phyloP scores from a whole-genome alignment of 2,329 filamentous ascomycete genomes.

The Akanthomyces lecanii region DNA sequence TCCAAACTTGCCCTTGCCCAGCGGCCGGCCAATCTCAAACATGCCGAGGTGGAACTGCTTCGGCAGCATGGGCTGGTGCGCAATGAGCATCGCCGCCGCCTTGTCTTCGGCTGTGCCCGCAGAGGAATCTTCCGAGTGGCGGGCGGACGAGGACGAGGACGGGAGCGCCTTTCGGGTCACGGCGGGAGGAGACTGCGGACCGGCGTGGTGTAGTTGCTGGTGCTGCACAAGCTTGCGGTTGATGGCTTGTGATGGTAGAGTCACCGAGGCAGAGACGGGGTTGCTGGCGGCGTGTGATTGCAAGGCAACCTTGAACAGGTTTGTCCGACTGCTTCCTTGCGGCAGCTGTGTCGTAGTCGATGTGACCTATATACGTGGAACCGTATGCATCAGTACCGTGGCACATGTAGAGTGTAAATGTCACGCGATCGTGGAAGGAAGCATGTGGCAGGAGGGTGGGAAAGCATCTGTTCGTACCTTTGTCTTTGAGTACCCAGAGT shows the following conservation, averaged over 20 bases:
- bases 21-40: constrained; percentile 86
- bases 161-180: constrained; percentile 8
- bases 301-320: constrained; percentile 80
- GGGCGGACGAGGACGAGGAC: constrained; percentile 27
- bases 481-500: constrained; percentile 63
- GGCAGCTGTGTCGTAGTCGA: constrained; percentile 38
- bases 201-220: constrained; percentile 36
- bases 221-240: constrained; percentile 42
- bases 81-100: constrained; percentile 40
- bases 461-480: constrained; percentile 59
- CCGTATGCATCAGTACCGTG: constrained; percentile 5
- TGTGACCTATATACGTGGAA: constrained; percentile 21
- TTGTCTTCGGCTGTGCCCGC: constrained; percentile 42
- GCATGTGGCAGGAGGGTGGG: background rate
- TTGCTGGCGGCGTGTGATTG: constrained; percentile 63
- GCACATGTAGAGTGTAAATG: background rate
- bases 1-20: constrained; percentile 85
- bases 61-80: constrained; percentile 52
- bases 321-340: constrained; percentile 62
- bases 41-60: constrained; percentile 82
- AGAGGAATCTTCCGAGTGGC: constrained; percentile 45
- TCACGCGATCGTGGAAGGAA: background rate
- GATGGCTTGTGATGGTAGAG: constrained; percentile 62
- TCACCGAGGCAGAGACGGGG: constrained; percentile 61
- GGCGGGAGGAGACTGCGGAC: constrained; percentile 43